phyloP scores from a whole-genome alignment of 2,329 filamentous ascomycete species.

The Sphaerulina populicola region DNA sequence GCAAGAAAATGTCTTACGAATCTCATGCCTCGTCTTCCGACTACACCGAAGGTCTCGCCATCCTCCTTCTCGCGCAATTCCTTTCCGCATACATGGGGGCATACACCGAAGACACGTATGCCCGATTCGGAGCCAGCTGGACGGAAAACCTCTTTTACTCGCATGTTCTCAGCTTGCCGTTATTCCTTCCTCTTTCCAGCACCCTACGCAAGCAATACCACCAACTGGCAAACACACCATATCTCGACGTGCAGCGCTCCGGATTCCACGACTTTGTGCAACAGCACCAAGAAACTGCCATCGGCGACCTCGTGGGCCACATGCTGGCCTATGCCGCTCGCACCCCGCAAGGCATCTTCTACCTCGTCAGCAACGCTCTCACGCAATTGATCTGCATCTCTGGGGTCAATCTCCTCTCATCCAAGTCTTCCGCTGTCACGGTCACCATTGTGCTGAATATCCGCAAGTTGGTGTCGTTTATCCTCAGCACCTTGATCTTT shows the following conservation, averaged over 20 bases:
- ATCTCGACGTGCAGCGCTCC: conserved; percentile 32
- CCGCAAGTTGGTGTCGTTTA: conserved; percentile 80
- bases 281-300: conserved; percentile 1
- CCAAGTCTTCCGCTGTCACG: conserved; percentile 80
- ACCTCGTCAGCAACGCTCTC: conserved; percentile 65
- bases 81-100: conserved; percentile 90
- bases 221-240: conserved; percentile 51
- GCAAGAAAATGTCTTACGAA: conserved; percentile 38
- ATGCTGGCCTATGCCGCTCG: conserved; percentile 14
- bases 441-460: conserved; percentile 96
- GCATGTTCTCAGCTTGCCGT: conserved; percentile 62
- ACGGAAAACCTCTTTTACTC: conserved; percentile 95
- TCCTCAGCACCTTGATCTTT: conserved; percentile 90
- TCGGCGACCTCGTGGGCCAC: conserved; percentile 6
- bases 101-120: conserved; percentile 87
- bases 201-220: conserved; percentile 57
- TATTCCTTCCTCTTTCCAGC: conserved; percentile 65
- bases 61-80: conserved; percentile 80
- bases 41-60: conserved; percentile 63
- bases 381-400: conserved; percentile 94
- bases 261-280: conserved; percentile 1
- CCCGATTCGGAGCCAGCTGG: conserved; percentile 79
- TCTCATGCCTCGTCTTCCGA: conserved; percentile 36
- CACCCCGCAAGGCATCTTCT: conserved; percentile 60
- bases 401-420: conserved; percentile 87